Base-by-base conservation (phyloP, 176 grass and related monocot genomes). In the Areca catechu region DNA sequence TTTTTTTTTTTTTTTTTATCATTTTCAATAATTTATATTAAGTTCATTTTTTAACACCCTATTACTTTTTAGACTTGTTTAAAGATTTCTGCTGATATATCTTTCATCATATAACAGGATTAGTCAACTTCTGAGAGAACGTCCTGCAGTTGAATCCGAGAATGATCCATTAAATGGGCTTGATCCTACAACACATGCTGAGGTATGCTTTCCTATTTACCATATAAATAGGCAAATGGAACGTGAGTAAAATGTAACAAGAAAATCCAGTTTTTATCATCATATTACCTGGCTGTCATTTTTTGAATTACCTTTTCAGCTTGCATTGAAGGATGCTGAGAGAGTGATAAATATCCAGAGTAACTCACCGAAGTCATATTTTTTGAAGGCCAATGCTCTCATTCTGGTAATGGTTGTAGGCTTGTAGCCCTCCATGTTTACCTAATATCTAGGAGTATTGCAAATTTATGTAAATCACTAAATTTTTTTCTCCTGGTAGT, bases 101-200 rank as follows among this genome's bases (percentile, higher is more conserved):
- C 28, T 65, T 30, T 19, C 71, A 61, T 49, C 69, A 54, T 5
- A 29, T 85, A 56, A 56, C 81, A 98, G 93, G 76, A 82, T 80
- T 75, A 92, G 73, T 68, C 79, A 79, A 60, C 30, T 78, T 7
- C 68, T 98, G 76, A 92, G 82, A 71, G 83, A 83, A 66, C 80
- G 87, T 73, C 75, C 93, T 15, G 84, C 93, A 78, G 67, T 75
- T 75, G 86, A 92, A 54, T 98, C 93, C 66, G 93, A 98, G 67
- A 77, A 78, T 73, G 55, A 98, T 53, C 81, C 87, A 19, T 25
- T 98, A 57, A 80, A 98, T 80, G 93, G 93, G 7, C 84, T 98
- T 71, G 93, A 98, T 80, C 93, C 93, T 56, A 98, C 83, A 80
- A 92, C 75, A 23, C 81, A 98, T 92, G 93, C 88, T 24, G 93